These are phyloP conservation scores for Malus hybrid DNA, from an alignment of 331 rosid species.

Conservation along the genomic window DNA sequence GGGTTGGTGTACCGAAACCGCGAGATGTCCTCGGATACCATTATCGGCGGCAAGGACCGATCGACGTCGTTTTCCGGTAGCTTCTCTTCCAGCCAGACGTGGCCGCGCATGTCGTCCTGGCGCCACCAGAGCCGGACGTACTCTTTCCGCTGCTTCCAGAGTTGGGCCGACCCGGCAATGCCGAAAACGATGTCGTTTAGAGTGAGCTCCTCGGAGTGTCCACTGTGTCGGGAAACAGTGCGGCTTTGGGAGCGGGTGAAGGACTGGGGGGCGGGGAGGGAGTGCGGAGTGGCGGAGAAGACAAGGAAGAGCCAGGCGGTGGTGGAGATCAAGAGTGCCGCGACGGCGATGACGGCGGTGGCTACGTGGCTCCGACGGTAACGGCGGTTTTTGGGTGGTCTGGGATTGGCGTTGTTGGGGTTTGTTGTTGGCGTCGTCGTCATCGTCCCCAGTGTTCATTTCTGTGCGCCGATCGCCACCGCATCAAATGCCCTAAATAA, in stretches of 20 bases:
- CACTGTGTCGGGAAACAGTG: slow-evolving; percentile 2
- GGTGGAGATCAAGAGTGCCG: slow-evolving; percentile 52
- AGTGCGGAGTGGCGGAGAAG: slow-evolving; percentile 39
- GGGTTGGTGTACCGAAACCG: slow-evolving; percentile 69
- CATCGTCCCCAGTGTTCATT: slow-evolving; percentile 14
- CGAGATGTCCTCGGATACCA: slow-evolving; percentile 67
- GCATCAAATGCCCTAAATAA: neutral
- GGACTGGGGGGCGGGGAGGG: slow-evolving; percentile 5
- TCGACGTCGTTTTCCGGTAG: slow-evolving; percentile 36
- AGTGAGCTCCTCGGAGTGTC: slow-evolving; percentile 24
- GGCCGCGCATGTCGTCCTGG: slow-evolving; percentile 58
- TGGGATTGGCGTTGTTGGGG: slow-evolving; percentile 12
- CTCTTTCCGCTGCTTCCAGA: slow-evolving; percentile 62
- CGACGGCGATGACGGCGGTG: slow-evolving; percentile 36
- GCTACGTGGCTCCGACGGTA: slow-evolving; percentile 38
- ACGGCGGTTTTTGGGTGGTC: slow-evolving; percentile 25
- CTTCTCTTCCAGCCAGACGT: slow-evolving; percentile 70
- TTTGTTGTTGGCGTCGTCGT: slow-evolving; percentile 9
- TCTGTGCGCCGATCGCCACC: slow-evolving; percentile 10
- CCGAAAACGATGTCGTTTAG: slow-evolving; percentile 59
- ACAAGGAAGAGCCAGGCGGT: slow-evolving; percentile 64
- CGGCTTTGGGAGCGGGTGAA: slow-evolving; percentile 6
- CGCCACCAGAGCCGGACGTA: slow-evolving; percentile 72
- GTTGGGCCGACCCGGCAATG: slow-evolving; percentile 66
- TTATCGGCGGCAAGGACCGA: slow-evolving; percentile 40